A percentile compares a stretch with the other conserved stretches of the same genome.
Evolutionary conservation across 495 filamentous ascomycete species (phyloP).

Genomic region (Talaromyces ruber): DNA sequence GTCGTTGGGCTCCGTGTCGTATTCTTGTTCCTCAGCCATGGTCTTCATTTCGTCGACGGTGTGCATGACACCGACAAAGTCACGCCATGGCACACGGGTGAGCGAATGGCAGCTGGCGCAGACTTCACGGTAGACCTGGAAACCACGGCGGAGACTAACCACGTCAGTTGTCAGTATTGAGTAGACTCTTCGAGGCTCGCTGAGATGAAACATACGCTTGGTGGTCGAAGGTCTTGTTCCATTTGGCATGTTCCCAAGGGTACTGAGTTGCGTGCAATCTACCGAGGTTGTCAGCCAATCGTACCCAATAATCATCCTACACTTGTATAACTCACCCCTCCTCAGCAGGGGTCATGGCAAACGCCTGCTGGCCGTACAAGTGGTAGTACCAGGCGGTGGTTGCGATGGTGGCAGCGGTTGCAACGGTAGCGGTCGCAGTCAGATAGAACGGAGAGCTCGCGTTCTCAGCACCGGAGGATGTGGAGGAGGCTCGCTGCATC

Average conservation of each 20-base stretch:
- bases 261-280: constrained; percentile 89
- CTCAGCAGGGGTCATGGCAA: constrained; percentile 88
- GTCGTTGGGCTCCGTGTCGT: constrained; percentile 97
- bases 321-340: constrained; percentile 71
- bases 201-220: constrained; percentile 61
- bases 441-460: constrained; percentile 47
- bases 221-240: constrained; percentile 93
- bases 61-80: constrained; percentile 82
- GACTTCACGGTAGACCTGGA: constrained; percentile 99
- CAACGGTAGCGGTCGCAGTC: constrained; percentile 72
- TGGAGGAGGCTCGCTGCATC: constrained; percentile 36
- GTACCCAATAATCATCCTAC: neutral
- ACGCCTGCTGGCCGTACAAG: constrained; percentile 77
- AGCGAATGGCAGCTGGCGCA: constrained; percentile 97
- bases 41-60: constrained; percentile 97
- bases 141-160: constrained; percentile 87
- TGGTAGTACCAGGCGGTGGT: constrained; percentile 93
- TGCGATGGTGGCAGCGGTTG: constrained; percentile 77
- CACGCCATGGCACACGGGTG: constrained; percentile 83
- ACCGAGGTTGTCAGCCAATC: constrained; percentile 3
- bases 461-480: constrained; percentile 38
- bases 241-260: constrained; percentile 90
- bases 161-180: constrained; percentile 32
- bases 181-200: constrained; percentile 12
- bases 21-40: constrained; percentile 96